A percentile compares a stretch with the other conserved stretches of the same genome.
Conservation (phyloP, 192 early-diverging fungal species). For the Coemansia sp. region DNA sequence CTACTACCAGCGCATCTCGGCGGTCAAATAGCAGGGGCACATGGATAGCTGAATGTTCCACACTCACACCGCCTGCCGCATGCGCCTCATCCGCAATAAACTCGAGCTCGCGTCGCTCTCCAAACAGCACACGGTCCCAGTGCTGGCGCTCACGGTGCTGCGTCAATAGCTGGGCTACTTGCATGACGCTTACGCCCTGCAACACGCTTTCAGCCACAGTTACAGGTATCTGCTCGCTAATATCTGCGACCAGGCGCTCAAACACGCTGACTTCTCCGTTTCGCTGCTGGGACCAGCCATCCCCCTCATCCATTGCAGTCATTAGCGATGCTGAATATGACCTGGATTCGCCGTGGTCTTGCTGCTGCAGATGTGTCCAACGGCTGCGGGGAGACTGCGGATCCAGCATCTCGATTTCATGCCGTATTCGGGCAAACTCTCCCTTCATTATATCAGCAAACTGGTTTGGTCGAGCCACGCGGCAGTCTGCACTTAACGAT, state of each 20-base stretch:
- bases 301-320: constrained; percentile 13
- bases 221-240: constrained; percentile 35
- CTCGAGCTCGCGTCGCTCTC: constrained; percentile 25
- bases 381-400: constrained; percentile 16
- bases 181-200: constrained; percentile 15
- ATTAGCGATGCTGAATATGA: constrained; percentile 14
- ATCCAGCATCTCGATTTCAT: constrained; percentile 23
- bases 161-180: constrained; percentile 12
- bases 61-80: constrained; percentile 10
- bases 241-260: constrained; percentile 14
- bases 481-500: background rate
- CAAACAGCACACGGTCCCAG: constrained; percentile 29
- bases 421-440: constrained; percentile 37
- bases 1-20: constrained; percentile 42
- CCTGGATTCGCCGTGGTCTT: constrained; percentile 7
- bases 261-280: constrained; percentile 7
- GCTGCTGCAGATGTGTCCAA: constrained; percentile 15
- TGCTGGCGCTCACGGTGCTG: constrained; percentile 12
- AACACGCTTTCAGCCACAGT: constrained; percentile 27
- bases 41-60: constrained; percentile 21
- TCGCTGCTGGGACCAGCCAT: constrained; percentile 5
- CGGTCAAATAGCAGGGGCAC: constrained; percentile 27
- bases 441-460: constrained; percentile 18
- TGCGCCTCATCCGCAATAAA: background rate
- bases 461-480: constrained; percentile 20